Percentiles rank a stretch among this genome's conserved stretches.
Evolutionary conservation across 2,329 filamentous ascomycete genomes (phyloP).

Genomic region (Trichophyton schoenleinii): DNA sequence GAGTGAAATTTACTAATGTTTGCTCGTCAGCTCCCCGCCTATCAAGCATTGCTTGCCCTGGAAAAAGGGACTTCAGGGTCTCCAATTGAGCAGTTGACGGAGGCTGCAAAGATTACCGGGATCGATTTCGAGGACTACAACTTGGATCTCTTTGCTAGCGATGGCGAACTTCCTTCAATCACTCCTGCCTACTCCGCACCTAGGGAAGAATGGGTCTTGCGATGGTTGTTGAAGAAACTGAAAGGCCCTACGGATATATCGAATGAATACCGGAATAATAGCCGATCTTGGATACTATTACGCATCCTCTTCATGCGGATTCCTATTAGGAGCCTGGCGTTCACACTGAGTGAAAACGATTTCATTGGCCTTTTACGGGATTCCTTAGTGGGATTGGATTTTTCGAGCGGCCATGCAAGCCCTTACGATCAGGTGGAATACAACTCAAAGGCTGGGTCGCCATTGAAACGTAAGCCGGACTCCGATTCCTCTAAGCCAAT

Average conservation of each 20-base stretch:
- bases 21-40: conserved; percentile 23
- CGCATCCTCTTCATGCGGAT: conserved; percentile 57
- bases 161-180: neutral
- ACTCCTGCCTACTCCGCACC: conserved; percentile 18
- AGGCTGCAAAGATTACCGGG: conserved; percentile 34
- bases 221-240: conserved; percentile 53
- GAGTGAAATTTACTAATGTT: conserved; percentile 11
- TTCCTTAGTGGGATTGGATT: conserved; percentile 46
- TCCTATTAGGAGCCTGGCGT: conserved; percentile 55
- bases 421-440: conserved; percentile 15
- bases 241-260: conserved; percentile 28
- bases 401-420: neutral
- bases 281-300: conserved; percentile 42
- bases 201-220: conserved; percentile 53
- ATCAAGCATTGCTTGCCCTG: conserved; percentile 34
- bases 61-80: conserved; percentile 33
- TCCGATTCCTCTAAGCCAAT: conserved; percentile 15
- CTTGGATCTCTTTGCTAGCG: neutral
- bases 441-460: conserved; percentile 24
- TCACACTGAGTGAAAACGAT: conserved; percentile 56
- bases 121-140: conserved; percentile 25
- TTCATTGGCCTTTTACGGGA: conserved; percentile 56
- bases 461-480: conserved; percentile 18
- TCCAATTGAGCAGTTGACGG: conserved; percentile 25
- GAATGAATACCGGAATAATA: conserved; percentile 31